Evolutionary conservation across 2,329 filamentous ascomycete species (phyloP), one percentile per base, ranked within the genome.

Genomic region (Penicillium sp.): DNA sequence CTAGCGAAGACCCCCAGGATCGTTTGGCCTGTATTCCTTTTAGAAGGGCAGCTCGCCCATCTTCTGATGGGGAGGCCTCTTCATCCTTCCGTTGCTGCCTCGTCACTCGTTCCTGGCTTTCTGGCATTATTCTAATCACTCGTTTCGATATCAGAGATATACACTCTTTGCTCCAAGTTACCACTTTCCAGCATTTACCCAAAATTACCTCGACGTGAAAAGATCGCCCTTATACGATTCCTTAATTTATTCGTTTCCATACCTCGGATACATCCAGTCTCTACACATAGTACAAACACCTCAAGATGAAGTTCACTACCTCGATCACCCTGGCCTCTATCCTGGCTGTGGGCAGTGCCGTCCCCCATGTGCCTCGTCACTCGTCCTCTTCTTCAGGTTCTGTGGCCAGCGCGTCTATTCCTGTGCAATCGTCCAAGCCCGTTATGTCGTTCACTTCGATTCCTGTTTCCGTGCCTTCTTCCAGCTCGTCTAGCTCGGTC

Each of bases 291-390:
- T 46, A 35, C 38, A 28, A 77, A 80, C 33, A 75, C 6, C 16
- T 51, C 28, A 35, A 35, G 35, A 51, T 87, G 43, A 57, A 57
- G 37, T 57, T 51, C 46, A 16, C 35, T 28, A 43, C 46, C 49
- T 57, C 46, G 0, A 52, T 57, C 46, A 46, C 55, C 16, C 26
- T 57, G 13, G 45, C 37, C 35, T 57, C 55, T 2, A n/a, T 57
- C 26, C 46, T 57, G 46, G 37, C 55, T 6, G 46, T 51, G 14
- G 28, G 55, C 55, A 43, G 46, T 30, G 55, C 55, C 11, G 46
- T 57, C n/a, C 37, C 40, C 38, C 55, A 40, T 57, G 43, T 52
- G 6, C 37, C 40, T 28, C 53, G 42, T 19, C 33, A 52, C 19
- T 28, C 53, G 19, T 33, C n/a, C 22, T 42, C 35, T 13, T 43